Conservation (phyloP, 768 basidiomycete genomes). For the Xerocomellus dryophilus region DNA sequence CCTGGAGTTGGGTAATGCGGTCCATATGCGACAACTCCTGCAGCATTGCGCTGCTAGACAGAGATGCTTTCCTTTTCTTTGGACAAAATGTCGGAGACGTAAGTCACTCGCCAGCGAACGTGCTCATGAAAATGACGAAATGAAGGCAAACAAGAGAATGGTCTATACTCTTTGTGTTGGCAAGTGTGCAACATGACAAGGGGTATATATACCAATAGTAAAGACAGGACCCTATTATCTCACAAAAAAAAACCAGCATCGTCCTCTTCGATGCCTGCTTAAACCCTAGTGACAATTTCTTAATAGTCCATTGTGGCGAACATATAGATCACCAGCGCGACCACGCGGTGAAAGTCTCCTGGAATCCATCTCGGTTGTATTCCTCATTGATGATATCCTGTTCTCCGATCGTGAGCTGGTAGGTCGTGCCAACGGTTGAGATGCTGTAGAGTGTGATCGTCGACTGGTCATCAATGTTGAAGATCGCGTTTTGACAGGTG, state of each 20-base stretch:
- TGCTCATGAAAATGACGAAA: neutral
- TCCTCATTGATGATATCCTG: conserved; percentile 35
- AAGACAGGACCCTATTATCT: neutral
- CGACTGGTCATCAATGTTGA: conserved; percentile 42
- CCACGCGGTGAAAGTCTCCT: conserved; percentile 40
- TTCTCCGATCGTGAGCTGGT: conserved; percentile 39
- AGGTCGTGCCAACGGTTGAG: conserved; percentile 46
- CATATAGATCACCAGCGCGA: conserved; percentile 19
- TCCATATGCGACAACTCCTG: conserved; percentile 93
- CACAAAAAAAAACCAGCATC: neutral
- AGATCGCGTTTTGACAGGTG: conserved; percentile 43
- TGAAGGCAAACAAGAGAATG: neutral
- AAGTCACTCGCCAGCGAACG: conserved; percentile 5
- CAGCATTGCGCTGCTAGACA: conserved; percentile 71
- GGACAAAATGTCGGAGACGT: conserved; percentile 14
- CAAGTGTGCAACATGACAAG: neutral
- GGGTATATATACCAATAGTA: neutral
- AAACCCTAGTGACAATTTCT: neutral
- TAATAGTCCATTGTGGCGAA: neutral
- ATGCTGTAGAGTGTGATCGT: conserved; percentile 43
- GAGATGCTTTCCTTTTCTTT: conserved; percentile 5
- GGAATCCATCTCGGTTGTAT: conserved; percentile 44
- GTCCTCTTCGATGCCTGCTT: neutral
- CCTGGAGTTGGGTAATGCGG: conserved; percentile 92
- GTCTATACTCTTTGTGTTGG: neutral